A percentile compares a stretch with the other conserved stretches of the same genome.
These are phyloP conservation scores for Fusarium bactridioides DNA, from an alignment of 2,329 filamentous ascomycete genomes.

Conservation along the genomic window DNA sequence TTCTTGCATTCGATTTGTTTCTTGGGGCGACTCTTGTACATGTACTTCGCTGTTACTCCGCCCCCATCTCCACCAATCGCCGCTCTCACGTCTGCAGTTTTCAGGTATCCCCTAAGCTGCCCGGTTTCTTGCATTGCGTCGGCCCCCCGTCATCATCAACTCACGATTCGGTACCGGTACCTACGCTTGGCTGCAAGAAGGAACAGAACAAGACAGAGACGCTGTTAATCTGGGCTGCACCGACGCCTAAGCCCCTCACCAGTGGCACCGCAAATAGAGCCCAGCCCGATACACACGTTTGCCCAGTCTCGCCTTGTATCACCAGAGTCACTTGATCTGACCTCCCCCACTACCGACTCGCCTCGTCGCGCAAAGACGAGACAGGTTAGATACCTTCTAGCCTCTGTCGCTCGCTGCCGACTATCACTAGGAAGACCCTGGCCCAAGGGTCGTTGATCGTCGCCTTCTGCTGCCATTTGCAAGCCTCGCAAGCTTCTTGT, in stretches of 20 bases:
- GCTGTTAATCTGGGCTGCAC: constrained; percentile 15
- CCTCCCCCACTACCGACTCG: constrained; percentile 31
- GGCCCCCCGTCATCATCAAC: constrained; percentile 21
- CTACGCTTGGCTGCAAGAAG: constrained; percentile 14
- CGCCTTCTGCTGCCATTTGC: constrained; percentile 34
- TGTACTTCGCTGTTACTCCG: constrained; percentile 24
- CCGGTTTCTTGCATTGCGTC: constrained; percentile 26
- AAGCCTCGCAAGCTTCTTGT: constrained; percentile 25
- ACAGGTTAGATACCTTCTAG: constrained; percentile 13
- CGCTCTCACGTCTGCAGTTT: constrained; percentile 13
- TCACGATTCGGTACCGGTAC: background rate
- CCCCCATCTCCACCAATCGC: constrained; percentile 33
- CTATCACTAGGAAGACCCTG: constrained; percentile 35
- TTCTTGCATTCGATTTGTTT: constrained; percentile 31
- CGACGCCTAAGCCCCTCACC: constrained; percentile 38
- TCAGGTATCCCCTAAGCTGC: constrained; percentile 20
- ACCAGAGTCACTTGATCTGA: constrained; percentile 14
- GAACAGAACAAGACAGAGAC: background rate
- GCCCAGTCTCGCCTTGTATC: constrained; percentile 20
- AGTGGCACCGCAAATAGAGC: constrained; percentile 24
- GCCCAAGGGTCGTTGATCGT: constrained; percentile 38
- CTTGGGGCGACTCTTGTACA: constrained; percentile 24
- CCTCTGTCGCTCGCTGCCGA: background rate
- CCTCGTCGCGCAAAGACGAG: constrained; percentile 22
- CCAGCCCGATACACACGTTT: constrained; percentile 23